Conservation (phyloP, 129 eudicot genomes). For the Rutidosis leptorrhynchoides region DNA sequence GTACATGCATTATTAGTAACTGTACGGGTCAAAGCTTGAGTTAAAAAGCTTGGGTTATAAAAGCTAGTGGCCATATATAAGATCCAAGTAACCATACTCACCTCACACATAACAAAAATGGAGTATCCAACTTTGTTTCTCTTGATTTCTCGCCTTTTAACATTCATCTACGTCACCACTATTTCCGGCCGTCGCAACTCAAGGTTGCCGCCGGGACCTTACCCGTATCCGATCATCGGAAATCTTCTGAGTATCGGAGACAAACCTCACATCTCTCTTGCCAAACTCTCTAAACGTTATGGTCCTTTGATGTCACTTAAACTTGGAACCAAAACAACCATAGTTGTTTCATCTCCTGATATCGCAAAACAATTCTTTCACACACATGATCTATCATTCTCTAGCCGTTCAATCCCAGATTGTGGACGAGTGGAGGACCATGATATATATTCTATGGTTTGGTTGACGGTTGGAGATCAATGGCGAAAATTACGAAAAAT, state of each 20-base stretch:
- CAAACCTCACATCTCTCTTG: not conserved
- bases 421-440: not conserved
- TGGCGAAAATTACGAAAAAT: constrained; percentile 18
- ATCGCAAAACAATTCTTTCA: constrained; percentile 14
- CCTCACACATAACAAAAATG: not conserved
- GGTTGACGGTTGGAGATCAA: constrained; percentile 18
- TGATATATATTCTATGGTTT: not conserved
- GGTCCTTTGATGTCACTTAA: constrained; percentile 17
- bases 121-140: not conserved
- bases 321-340: constrained; percentile 6
- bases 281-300: not conserved
- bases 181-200: not conserved
- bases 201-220: not conserved
- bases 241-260: not conserved
- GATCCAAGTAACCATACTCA: not conserved
- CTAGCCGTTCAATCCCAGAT: not conserved
- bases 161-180: not conserved
- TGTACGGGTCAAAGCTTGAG: no score
- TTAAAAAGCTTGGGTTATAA: no score
- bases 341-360: constrained; percentile 17
- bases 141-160: not conserved
- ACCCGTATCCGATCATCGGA: not conserved
- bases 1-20: no score
- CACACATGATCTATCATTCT: constrained; percentile 14
- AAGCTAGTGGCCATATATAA: not conserved